Evolutionary conservation across 192 early-diverging fungal genomes (phyloP), one percentile per base, ranked within the genome.

Genomic region (Linnemannia exigua): DNA sequence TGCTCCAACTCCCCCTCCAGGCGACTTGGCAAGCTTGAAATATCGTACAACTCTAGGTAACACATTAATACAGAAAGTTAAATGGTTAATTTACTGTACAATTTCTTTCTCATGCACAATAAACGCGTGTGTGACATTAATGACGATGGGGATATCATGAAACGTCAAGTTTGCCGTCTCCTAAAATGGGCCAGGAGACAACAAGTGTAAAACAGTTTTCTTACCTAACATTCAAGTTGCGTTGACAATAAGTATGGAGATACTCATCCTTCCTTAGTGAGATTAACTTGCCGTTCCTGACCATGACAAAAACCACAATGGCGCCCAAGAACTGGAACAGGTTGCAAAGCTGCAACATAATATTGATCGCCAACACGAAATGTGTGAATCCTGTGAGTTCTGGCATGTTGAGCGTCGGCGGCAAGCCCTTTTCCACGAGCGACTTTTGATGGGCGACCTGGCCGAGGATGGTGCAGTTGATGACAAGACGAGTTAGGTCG

Each of bases 181-280:
- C 22, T 1, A 54, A 25, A 6, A 54, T 51, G 6, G 22, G 50
- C 50, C 50, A 52, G 17, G 5, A 52, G 17, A 51, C 16, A 54
- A 54, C 20, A 54, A n/a, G n/a, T 1, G 25, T 36, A 69, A 35
- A 35, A 19, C 51, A 44, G 4, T 2, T n/a, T 5, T 28, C 63
- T 48, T 79, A 85, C 83, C 83, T 74, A 37, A 86, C 84, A 33
- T 79, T 86, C 35, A 86, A 75, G 25, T 86, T 86, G 33, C 84
- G 50, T 22, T 86, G 84, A 46, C 84, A 86, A 35, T 80, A 86
- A 8, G 84, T 77, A 46, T 86, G 84, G 37, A 86, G 51, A 14
- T 86, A 79, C 70, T 86, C 84, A 25, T 86, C 84, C 70, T 80
- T 79, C 17, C 84, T 50, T 61, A 86, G 51, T 0, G 78, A 67